phyloP scores from a whole-genome alignment of 2,329 filamentous ascomycete species.

The Ophiobolus disseminans region DNA sequence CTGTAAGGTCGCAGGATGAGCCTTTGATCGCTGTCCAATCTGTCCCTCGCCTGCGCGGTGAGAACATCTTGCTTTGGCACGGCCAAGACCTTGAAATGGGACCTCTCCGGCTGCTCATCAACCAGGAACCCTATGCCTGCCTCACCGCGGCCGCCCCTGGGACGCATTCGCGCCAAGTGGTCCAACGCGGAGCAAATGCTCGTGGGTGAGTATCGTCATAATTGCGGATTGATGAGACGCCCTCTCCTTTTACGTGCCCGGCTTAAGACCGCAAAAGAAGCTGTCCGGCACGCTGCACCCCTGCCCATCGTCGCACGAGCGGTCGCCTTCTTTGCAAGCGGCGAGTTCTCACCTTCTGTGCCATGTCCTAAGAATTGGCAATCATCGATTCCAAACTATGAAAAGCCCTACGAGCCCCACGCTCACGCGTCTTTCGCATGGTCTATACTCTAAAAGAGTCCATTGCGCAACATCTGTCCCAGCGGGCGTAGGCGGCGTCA shows the following conservation, averaged over 20 bases:
- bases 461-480: conserved; percentile 39
- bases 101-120: conserved; percentile 31
- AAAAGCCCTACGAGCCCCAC: conserved; percentile 14
- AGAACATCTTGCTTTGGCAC: conserved; percentile 40
- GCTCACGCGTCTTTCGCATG: conserved; percentile 34
- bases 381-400: too few species aligned
- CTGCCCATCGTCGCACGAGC: conserved; percentile 8
- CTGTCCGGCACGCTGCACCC: conserved; percentile 16
- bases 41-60: conserved; percentile 29
- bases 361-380: too few species aligned
- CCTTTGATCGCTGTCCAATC: conserved; percentile 43
- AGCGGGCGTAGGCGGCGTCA: conserved; percentile 32
- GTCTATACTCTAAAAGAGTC: conserved; percentile 34
- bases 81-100: conserved; percentile 39
- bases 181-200: conserved; percentile 16
- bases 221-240: conserved; percentile 27
- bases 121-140: conserved; percentile 17
- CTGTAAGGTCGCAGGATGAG: conserved; percentile 38
- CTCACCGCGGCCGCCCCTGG: conserved; percentile 29
- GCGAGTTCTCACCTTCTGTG: too few species aligned
- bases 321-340: background rate
- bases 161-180: conserved; percentile 18
- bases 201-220: conserved; percentile 40
- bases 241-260: conserved; percentile 37
- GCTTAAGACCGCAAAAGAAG: conserved; percentile 22